These are phyloP conservation scores for Eragrostis tef DNA, from an alignment of 202 grass and related monocot genomes.

Conservation along the genomic window DNA sequence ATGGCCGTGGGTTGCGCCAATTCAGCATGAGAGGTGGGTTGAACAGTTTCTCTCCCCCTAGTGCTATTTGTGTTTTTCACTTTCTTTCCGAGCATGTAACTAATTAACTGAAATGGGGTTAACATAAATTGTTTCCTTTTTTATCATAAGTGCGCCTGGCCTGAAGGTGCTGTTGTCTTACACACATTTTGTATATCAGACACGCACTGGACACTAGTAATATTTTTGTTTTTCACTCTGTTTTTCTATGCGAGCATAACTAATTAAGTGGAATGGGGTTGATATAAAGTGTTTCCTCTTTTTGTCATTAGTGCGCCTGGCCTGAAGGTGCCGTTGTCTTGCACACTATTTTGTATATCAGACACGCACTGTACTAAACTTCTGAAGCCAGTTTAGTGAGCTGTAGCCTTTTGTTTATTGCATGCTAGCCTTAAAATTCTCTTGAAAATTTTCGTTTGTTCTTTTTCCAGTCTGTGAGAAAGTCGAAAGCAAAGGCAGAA, in stretches of 20 bases:
- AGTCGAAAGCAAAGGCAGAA: slow-evolving; percentile 99
- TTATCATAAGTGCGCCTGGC: background rate
- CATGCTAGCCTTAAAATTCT: slow-evolving; percentile 26
- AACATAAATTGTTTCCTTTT: background rate
- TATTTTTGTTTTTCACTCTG: slow-evolving; percentile 28
- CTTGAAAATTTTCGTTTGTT: slow-evolving; percentile 44
- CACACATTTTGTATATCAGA: slow-evolving; percentile 18
- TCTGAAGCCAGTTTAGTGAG: slow-evolving; percentile 23
- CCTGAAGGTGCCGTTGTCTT: slow-evolving; percentile 12
- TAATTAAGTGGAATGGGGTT: background rate
- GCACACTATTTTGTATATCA: slow-evolving; percentile 19
- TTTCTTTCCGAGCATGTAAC: slow-evolving; percentile 15
- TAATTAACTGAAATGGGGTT: background rate
- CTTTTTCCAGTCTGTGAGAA: slow-evolving; percentile 87
- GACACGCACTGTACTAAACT: slow-evolving; percentile 12
- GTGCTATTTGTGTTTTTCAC: slow-evolving; percentile 21
- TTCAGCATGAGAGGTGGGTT: slow-evolving; percentile 96
- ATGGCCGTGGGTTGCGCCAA: slow-evolving; percentile 89
- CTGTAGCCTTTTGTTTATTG: background rate
- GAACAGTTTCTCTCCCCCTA: slow-evolving; percentile 32
- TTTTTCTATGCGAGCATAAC: slow-evolving; percentile 1
- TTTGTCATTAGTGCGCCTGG: background rate
- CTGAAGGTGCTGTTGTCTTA: slow-evolving; percentile 5
- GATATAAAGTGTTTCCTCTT: background rate
- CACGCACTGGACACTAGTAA: background rate